Conservation (phyloP, 2,329 filamentous ascomycete species). For the Aspergillus ochraceoroseus region DNA sequence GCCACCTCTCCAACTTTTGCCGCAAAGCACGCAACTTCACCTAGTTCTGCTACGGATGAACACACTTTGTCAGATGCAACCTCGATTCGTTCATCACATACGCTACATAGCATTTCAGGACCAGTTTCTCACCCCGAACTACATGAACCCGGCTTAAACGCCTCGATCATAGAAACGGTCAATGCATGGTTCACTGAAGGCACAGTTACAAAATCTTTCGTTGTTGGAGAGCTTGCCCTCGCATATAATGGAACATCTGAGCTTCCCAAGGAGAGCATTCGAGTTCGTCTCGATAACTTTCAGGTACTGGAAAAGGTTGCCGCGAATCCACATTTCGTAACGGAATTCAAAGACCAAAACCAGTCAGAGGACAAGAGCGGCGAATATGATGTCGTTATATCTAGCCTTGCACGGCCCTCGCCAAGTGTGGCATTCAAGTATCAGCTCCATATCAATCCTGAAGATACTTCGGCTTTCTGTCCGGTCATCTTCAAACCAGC, state of each 20-base stretch:
- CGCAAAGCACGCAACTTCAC: conserved; percentile 42
- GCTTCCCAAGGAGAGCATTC: conserved; percentile 49
- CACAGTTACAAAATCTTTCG: conserved; percentile 62
- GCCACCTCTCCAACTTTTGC: conserved; percentile 37
- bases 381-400: conserved; percentile 71
- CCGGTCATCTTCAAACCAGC: conserved; percentile 68
- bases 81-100: conserved; percentile 84
- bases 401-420: conserved; percentile 62
- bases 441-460: conserved; percentile 68
- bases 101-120: conserved; percentile 61
- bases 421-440: conserved; percentile 83
- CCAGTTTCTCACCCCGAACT: conserved; percentile 78
- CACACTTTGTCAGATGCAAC: conserved; percentile 76
- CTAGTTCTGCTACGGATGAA: conserved; percentile 56
- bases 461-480: conserved; percentile 55
- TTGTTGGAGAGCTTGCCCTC: conserved; percentile 85
- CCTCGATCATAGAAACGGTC: conserved; percentile 88
- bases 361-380: conserved; percentile 59
- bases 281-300: conserved; percentile 82
- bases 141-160: conserved; percentile 71
- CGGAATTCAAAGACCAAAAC: conserved; percentile 47
- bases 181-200: conserved; percentile 76
- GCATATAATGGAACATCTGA: conserved; percentile 58
- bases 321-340: conserved; percentile 86
- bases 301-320: conserved; percentile 83